phyloP scores from a whole-genome alignment of 2,329 filamentous ascomycete species.

The Fusarium sp. region DNA sequence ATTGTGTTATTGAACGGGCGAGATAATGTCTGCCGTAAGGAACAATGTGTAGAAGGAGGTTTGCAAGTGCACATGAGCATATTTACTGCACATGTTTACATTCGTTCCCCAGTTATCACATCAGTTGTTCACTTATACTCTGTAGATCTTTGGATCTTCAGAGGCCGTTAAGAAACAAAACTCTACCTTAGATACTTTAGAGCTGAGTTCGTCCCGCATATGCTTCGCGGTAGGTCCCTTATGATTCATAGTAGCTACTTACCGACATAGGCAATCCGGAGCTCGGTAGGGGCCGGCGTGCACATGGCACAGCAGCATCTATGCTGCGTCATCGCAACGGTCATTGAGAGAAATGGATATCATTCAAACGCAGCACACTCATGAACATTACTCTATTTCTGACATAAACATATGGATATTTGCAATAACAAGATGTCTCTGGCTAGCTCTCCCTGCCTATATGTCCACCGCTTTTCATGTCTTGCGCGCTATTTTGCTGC shows the following conservation, averaged over 20 bases:
- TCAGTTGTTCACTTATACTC: no score
- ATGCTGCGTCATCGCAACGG: slow-evolving; percentile 25
- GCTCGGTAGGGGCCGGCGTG: slow-evolving; percentile 29
- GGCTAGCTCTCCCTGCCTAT: background rate
- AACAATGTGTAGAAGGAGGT: slow-evolving; percentile 1
- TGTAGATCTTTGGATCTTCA: background rate
- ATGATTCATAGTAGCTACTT: slow-evolving; percentile 22
- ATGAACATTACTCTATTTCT: slow-evolving; percentile 1
- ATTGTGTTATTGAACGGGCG: slow-evolving; percentile 22
- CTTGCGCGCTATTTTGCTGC: slow-evolving; percentile 24
- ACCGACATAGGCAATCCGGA: slow-evolving; percentile 13
- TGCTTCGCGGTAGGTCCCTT: slow-evolving; percentile 5
- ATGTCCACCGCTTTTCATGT: slow-evolving; percentile 12
- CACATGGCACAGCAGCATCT: slow-evolving; percentile 21
- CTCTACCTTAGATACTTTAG: slow-evolving; percentile 3
- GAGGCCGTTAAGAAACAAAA: slow-evolving; percentile 13
- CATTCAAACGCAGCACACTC: background rate
- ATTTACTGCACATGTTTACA: background rate
- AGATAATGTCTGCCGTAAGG: slow-evolving; percentile 9
- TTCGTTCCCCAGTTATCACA: background rate
- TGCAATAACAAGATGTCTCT: background rate
- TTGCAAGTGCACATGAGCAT: background rate
- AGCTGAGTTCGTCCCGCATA: slow-evolving; percentile 6
- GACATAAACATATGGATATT: slow-evolving; percentile 3
- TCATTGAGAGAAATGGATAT: background rate